Evolutionary conservation across 768 basidiomycete species (phyloP).

Genomic region (Suillus brevipes): DNA sequence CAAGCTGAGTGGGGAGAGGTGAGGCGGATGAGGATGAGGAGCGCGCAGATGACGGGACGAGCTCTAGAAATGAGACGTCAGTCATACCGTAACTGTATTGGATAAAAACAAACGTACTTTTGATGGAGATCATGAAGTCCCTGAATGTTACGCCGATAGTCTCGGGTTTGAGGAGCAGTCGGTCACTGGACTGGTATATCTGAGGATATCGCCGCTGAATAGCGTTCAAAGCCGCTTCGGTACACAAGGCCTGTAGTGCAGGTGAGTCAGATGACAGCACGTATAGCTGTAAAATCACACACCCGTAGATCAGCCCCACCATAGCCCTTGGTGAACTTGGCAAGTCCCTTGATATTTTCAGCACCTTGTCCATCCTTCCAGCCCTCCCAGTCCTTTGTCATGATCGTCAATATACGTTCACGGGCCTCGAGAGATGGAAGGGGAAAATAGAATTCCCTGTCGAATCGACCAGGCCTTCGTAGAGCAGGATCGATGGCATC

Average conservation of each 20-base stretch:
- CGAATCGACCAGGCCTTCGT: constrained; percentile 91
- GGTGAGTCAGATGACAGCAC: constrained; percentile 8
- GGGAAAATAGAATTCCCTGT: constrained; percentile 97
- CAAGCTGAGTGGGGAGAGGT: constrained; percentile 82
- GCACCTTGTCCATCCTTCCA: constrained; percentile 60
- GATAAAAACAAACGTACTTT: constrained; percentile 58
- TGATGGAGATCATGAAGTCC: constrained; percentile 97
- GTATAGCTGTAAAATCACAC: constrained; percentile 29
- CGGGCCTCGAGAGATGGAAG: constrained; percentile 82
- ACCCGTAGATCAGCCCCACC: constrained; percentile 96
- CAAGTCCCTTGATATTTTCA: constrained; percentile 62
- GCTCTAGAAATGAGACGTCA: constrained; percentile 40
- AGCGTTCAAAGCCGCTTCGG: constrained; percentile 95
- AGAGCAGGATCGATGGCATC: constrained; percentile 98
- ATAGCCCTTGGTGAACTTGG: constrained; percentile 93
- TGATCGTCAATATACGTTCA: constrained; percentile 85
- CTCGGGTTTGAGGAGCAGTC: constrained; percentile 81
- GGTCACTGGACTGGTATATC: constrained; percentile 89
- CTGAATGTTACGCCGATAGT: constrained; percentile 80
- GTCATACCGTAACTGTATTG: not conserved
- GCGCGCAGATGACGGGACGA: constrained; percentile 92
- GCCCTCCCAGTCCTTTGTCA: constrained; percentile 88
- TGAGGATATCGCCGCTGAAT: constrained; percentile 96
- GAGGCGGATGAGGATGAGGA: constrained; percentile 85
- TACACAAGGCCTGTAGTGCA: constrained; percentile 78